These are phyloP conservation scores for Corchorus capsularis DNA, from an alignment of 345 rosid genomes.

Conservation along the genomic window DNA sequence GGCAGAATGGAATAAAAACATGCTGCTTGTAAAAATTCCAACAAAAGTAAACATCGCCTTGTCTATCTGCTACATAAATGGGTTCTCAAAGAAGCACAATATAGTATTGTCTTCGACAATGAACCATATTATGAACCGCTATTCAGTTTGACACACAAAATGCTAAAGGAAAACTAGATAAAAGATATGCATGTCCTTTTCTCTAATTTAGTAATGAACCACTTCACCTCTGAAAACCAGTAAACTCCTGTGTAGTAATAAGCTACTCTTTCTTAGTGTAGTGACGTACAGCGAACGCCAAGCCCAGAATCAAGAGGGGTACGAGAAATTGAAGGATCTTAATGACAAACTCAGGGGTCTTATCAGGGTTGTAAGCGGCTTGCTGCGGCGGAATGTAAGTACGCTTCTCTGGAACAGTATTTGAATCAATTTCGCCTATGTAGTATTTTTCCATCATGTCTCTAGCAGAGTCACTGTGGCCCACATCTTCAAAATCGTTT, in stretches of 20 bases:
- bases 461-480: constrained; percentile 92
- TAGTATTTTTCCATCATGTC: constrained; percentile 72
- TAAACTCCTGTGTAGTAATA: constrained; percentile 8
- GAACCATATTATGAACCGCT: neutral
- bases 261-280: constrained; percentile 85
- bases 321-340: constrained; percentile 89
- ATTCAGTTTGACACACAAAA: constrained; percentile 17
- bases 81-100: constrained; percentile 8
- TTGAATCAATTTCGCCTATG: constrained; percentile 73
- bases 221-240: constrained; percentile 5
- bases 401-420: constrained; percentile 61
- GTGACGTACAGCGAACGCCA: constrained; percentile 70
- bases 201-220: constrained; percentile 7
- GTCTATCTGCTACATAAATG: neutral
- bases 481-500: constrained; percentile 89
- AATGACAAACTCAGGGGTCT: constrained; percentile 62
- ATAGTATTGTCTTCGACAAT: neutral
- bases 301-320: constrained; percentile 81
- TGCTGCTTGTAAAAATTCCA: constrained; percentile 12
- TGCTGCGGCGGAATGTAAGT: constrained; percentile 53
- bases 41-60: constrained; percentile 15
- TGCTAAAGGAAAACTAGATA: neutral
- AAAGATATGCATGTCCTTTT: neutral
- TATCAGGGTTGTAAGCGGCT: constrained; percentile 49
- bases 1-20: neutral